phyloP scores from a whole-genome alignment of 2,329 filamentous ascomycete species.

The Acrodontium crateriforme region DNA sequence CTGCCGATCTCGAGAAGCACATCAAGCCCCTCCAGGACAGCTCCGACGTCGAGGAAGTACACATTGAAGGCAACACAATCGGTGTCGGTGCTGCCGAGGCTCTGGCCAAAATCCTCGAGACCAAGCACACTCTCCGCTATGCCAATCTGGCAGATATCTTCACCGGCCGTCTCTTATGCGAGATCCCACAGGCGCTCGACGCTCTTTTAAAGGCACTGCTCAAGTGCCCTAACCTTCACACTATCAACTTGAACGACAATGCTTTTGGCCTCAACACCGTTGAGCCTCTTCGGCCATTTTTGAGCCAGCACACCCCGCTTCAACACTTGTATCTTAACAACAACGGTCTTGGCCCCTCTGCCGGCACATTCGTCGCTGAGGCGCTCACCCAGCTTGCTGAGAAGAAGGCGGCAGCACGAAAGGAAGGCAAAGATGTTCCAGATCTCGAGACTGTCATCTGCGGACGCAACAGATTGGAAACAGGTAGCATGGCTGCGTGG shows the following conservation, averaged over 20 bases:
- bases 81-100: slow-evolving; percentile 78
- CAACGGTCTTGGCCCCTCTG: slow-evolving; percentile 87
- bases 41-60: slow-evolving; percentile 69
- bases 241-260: slow-evolving; percentile 93
- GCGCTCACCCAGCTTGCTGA: slow-evolving; percentile 69
- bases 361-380: slow-evolving; percentile 78
- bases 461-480: slow-evolving; percentile 89
- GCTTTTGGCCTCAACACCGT: slow-evolving; percentile 94
- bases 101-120: slow-evolving; percentile 68
- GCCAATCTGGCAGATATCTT: slow-evolving; percentile 97
- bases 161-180: slow-evolving; percentile 79
- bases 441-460: slow-evolving; percentile 93
- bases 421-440: slow-evolving; percentile 58
- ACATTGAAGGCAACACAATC: slow-evolving; percentile 79
- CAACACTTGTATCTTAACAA: slow-evolving; percentile 96
- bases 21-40: slow-evolving; percentile 60
- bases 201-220: slow-evolving; percentile 75
- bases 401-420: slow-evolving; percentile 68
- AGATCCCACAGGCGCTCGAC: slow-evolving; percentile 83
- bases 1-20: slow-evolving; percentile 72
- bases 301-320: slow-evolving; percentile 74
- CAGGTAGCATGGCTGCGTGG: slow-evolving; percentile 93
- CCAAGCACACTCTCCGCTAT: slow-evolving; percentile 59
- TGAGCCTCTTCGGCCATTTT: slow-evolving; percentile 82
- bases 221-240: slow-evolving; percentile 72